A percentile compares a stretch with the other conserved stretches of the same genome.
phyloP scores from a whole-genome alignment of 176 grass and related monocot genomes.

The Avena sativa region DNA sequence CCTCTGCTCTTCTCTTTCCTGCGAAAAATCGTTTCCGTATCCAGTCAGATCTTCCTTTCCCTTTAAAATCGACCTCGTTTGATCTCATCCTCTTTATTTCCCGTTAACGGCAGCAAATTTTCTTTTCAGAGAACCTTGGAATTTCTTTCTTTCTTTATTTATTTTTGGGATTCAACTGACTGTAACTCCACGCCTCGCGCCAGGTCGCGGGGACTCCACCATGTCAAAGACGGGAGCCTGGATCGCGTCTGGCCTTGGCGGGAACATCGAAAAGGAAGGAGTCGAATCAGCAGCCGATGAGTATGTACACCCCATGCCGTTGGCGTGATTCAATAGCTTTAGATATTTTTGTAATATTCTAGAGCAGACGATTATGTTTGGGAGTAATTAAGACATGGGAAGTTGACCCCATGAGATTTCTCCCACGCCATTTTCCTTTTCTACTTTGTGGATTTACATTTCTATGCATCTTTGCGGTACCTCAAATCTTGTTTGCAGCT shows the following conservation, averaged over 20 bases:
- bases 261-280: slow-evolving; percentile 61
- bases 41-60: background rate
- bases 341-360: background rate
- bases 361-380: background rate
- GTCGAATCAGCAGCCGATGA: slow-evolving; percentile 68
- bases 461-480: background rate
- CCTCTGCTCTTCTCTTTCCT: background rate
- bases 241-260: slow-evolving; percentile 69
- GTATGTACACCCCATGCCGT: slow-evolving; percentile 14
- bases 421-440: background rate
- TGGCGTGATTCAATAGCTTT: slow-evolving; percentile 1
- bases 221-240: slow-evolving; percentile 65
- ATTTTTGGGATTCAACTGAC: background rate
- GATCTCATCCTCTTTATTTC: background rate
- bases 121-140: background rate
- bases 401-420: background rate
- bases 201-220: background rate
- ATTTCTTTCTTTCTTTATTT: background rate
- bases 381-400: slow-evolving; percentile 1
- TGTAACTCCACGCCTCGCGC: background rate
- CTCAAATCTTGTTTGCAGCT: background rate
- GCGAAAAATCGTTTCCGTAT: background rate
- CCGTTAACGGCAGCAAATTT: background rate
- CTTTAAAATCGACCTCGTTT: background rate
- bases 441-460: background rate